Evolutionary conservation across 1,139 yeast genomes (phyloP), one percentile per base, ranked within the genome.

Genomic region (Yamadazyma siamensis): DNA sequence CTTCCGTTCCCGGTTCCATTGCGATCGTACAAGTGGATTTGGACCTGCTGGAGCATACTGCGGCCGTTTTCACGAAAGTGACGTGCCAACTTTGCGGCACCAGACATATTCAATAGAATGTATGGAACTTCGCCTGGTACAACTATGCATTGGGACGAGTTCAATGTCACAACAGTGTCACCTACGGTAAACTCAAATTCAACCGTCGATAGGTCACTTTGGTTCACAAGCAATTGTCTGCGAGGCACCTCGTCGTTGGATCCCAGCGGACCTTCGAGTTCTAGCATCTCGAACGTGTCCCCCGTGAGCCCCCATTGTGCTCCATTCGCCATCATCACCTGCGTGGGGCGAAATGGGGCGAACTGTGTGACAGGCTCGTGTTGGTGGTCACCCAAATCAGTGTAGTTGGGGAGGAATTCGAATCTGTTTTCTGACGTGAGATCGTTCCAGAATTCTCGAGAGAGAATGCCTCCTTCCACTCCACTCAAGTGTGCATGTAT

Each of bases 131-230:
- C 52, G 18, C 60, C 43, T 30, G 65, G 69, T 4, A 69, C 71
- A 4, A 70, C 41, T 11, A 70, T 65, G 38, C 75, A 67, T 30
- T 71, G 71, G 8, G 67, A 62, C 0, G 69, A 50, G 32, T 54
- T 59, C 31, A 70, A 48, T 2, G 36, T 32, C 0, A 61, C 61
- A 8, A 34, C 41, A 10, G 39, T 36, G 3, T 33, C 35, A 14
- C 36, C 37, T 1, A 22, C 27, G 1, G 43, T 31, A 22, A 63
- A 42, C 18, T 48, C 58, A 25, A 48, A 59, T n/a, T 43, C 49
- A 4, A 36, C 22, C 4, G 47, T 32, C 2, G 54, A 41, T 8
- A 56, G 28, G 20, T 54, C 60, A 4, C 49, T 37, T 36, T 56
- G 61, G 21, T 47, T 40, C 1, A 59, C 53, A 9, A 57, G 33